Percentiles rank a stretch among this genome's conserved stretches.
Evolutionary conservation across 192 early-diverging fungal species (phyloP).

Genomic region (Piromyces finnis): DNA sequence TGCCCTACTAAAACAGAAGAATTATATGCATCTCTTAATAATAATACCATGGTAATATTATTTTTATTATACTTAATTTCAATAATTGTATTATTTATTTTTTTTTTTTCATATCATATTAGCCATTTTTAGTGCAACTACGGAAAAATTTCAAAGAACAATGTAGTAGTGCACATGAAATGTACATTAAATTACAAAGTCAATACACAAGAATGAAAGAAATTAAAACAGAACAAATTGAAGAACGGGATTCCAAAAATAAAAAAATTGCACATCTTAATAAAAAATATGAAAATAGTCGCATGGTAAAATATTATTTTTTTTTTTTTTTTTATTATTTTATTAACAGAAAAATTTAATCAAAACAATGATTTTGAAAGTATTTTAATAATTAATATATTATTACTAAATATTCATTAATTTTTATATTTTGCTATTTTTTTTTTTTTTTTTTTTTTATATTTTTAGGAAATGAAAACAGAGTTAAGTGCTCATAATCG

Average conservation of each 20-base stretch:
- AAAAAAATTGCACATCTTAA: background rate
- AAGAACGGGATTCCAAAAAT: background rate
- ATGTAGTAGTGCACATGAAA: background rate
- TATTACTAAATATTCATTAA: too few species aligned
- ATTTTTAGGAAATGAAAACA: background rate
- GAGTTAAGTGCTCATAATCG: background rate
- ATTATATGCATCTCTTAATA: background rate
- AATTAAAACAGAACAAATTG: background rate
- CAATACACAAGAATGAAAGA: background rate
- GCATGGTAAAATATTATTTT: background rate
- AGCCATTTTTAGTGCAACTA: background rate
- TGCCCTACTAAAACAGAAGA: background rate
- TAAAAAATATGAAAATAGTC: background rate
- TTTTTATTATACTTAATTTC: too few species aligned
- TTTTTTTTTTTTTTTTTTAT: background rate
- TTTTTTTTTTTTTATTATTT: too few species aligned
- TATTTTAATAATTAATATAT: too few species aligned
- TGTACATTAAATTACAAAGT: background rate
- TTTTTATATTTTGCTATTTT: too few species aligned
- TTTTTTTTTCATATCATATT: background rate
- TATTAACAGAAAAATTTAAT: too few species aligned
- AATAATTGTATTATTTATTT: background rate
- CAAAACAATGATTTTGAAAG: too few species aligned
- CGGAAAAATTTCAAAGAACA: background rate
- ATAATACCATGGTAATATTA: background rate